Evolutionary conservation across 2,329 filamentous ascomycete species (phyloP), one percentile per base, ranked within the genome.

Genomic region (Botryotinia calthae): DNA sequence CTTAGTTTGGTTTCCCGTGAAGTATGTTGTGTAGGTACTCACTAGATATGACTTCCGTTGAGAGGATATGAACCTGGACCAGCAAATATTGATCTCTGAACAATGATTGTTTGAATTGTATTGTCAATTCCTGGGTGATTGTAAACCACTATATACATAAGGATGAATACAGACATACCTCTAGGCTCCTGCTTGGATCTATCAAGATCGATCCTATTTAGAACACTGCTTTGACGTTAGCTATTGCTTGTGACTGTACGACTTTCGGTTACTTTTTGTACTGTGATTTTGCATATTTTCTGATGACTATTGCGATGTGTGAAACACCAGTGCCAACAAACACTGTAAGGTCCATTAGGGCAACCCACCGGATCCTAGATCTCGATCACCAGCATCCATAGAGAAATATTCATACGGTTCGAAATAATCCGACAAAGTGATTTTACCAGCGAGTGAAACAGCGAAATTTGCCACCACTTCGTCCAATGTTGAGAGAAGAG

Each of bases 331-430:
- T 70, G 16, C 40, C 40, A 10, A 61, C 2, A 46, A 70, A 70
- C 14, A 70, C 56, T 28, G 84, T 16, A 37, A 42, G 40, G 20
- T 61, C 67, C 20, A 86, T 77, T 1, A 86, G 74, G 74, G 83
- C 80, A 5, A 86, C 79, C 84, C 84, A 9, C 80, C 82, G 0
- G 85, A 85, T 18, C 85, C 85, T 9, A 86, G 79, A 79, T 86
- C 85, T 72, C 84, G 83, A 78, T 86, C 85, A 40, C 83, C 84
- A 51, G 85, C 85, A 75, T 86, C 84, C 5, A 87, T 78, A 31
- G 83, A 81, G n/a, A 80, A 80, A 73, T 86, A 86, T 72, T 87
- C 84, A 76, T 81, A 84, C 0, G 84, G 85, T 83, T 86, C 86
- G 77, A 86, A 86, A 74, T 86, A 86, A 76, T 86, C 85, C 7